phyloP scores from a whole-genome alignment of 108 stramenopile genomes.

The Hondaea fermentalgiana region DNA sequence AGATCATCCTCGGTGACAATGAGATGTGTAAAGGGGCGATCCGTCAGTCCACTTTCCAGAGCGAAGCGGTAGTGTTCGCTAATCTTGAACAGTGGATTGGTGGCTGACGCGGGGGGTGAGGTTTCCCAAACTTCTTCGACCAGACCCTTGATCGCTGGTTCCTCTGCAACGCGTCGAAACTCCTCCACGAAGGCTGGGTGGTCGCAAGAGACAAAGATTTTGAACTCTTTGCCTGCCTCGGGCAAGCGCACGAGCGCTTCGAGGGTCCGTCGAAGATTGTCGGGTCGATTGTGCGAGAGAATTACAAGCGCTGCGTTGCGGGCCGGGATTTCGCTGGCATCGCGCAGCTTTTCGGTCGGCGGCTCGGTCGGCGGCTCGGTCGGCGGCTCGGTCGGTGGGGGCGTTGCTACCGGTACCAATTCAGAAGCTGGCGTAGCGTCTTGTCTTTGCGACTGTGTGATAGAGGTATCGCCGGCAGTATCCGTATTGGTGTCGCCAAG shows the following conservation, averaged over 20 bases:
- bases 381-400: too few species aligned
- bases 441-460: too few species aligned
- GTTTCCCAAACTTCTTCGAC: not conserved
- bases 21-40: not conserved
- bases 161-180: not conserved
- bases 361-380: too few species aligned
- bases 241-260: not conserved
- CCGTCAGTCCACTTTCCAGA: not conserved
- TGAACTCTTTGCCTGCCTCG: not conserved
- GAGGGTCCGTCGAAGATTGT: not conserved
- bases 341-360: not conserved
- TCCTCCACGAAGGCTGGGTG: not conserved
- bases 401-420: not conserved
- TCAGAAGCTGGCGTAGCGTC: not conserved
- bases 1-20: constrained; percentile 5
- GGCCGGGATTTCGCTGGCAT: not conserved
- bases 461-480: too few species aligned
- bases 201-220: not conserved
- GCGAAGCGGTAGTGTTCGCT: not conserved
- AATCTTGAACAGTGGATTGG: not conserved
- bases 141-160: not conserved
- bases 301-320: not conserved
- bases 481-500: too few species aligned
- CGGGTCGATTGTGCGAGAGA: not conserved
- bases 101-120: not conserved